phyloP scores from a whole-genome alignment of 768 basidiomycete genomes.

The Mycena leptocephala region DNA sequence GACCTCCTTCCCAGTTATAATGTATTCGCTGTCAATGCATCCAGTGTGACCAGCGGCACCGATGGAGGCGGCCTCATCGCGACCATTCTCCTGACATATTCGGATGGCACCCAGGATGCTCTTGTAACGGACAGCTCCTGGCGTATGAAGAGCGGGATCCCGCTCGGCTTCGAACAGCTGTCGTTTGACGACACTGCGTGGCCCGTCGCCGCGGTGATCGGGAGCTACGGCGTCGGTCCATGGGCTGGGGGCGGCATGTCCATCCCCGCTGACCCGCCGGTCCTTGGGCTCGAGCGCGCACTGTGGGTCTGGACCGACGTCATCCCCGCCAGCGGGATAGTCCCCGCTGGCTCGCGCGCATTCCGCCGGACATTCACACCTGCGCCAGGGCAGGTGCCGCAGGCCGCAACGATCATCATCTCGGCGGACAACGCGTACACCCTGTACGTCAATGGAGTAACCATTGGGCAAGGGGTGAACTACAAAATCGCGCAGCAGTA shows the following conservation, averaged over 20 bases:
- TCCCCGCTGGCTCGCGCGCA: background rate
- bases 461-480: too few relatives aligned
- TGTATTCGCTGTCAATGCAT: background rate
- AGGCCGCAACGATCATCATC: too few relatives aligned
- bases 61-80: background rate
- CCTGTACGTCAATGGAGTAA: too few relatives aligned
- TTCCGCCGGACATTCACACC: too few relatives aligned
- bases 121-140: background rate
- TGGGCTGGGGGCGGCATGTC: background rate
- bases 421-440: too few relatives aligned
- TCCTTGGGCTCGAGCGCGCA: background rate
- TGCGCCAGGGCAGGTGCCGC: too few relatives aligned
- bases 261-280: background rate
- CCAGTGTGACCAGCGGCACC: background rate
- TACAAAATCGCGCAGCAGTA: too few relatives aligned
- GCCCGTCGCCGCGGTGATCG: background rate
- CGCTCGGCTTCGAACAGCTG: background rate
- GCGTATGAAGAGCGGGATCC: background rate
- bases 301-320: slow-evolving; percentile 14
- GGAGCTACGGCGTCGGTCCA: background rate
- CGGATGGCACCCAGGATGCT: background rate
- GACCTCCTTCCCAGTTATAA: too few relatives aligned
- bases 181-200: background rate
- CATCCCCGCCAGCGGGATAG: background rate
- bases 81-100: background rate